phyloP scores from a whole-genome alignment of 1,139 yeast species.

The Debaryomyces nepalensis region DNA sequence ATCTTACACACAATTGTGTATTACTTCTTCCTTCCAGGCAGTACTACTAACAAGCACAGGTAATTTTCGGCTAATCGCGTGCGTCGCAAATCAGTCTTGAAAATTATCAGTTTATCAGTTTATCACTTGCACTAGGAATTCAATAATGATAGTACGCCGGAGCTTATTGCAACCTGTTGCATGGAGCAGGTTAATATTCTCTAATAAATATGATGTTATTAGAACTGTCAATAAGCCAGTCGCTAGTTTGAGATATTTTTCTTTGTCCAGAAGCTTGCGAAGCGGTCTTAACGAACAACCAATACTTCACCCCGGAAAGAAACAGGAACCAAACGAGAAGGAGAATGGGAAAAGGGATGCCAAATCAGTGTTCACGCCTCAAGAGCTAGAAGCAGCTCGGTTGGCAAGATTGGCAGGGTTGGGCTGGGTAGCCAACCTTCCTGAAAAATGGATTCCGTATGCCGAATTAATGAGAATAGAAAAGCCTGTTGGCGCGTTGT shows the following conservation, averaged over 20 bases:
- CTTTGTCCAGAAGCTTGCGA: background rate
- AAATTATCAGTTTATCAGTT: background rate
- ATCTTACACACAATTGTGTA: slow-evolving; percentile 1
- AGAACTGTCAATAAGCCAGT: background rate
- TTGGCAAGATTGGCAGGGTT: slow-evolving; percentile 60
- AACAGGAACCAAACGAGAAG: background rate
- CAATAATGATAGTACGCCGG: slow-evolving; percentile 1
- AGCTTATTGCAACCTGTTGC: background rate
- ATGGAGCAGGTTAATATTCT: background rate
- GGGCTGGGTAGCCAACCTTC: slow-evolving; percentile 67
- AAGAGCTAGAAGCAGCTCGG: slow-evolving; percentile 61
- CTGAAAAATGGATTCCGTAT: slow-evolving; percentile 79
- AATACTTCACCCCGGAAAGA: background rate
- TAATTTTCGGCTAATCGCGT: slow-evolving; percentile 4
- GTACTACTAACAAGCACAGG: background rate
- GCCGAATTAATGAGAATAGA: slow-evolving; percentile 91
- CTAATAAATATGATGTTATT: background rate
- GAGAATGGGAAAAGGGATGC: background rate
- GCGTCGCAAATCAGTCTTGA: background rate
- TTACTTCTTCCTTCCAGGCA: background rate
- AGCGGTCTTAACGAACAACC: slow-evolving; percentile 1
- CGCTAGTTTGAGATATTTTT: slow-evolving; percentile 2
- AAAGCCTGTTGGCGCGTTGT: slow-evolving; percentile 91
- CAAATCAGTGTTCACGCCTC: slow-evolving; percentile 44
- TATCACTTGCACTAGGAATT: background rate